phyloP scores from a whole-genome alignment of 2,329 filamentous ascomycete species.

The Aspergillus quadricinctus region DNA sequence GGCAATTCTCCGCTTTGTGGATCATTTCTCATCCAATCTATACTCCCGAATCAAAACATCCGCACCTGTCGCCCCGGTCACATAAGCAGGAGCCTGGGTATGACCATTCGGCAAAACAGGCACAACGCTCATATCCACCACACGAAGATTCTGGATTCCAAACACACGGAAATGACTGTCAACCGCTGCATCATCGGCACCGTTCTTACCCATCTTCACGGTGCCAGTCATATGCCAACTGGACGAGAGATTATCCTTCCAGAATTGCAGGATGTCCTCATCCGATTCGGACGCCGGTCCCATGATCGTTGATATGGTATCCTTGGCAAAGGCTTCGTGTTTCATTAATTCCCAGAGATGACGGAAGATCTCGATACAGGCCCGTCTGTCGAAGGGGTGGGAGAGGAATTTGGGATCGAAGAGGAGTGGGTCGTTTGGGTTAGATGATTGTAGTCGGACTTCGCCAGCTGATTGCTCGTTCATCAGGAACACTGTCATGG shows the following conservation, averaged over 20 bases:
- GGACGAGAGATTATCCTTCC: constrained; percentile 41
- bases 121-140: constrained; percentile 44
- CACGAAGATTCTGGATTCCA: constrained; percentile 36
- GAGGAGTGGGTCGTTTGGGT: constrained; percentile 48
- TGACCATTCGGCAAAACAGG: constrained; percentile 46
- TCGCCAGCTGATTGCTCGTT: constrained; percentile 53
- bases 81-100: constrained; percentile 52
- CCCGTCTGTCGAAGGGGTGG: constrained; percentile 50
- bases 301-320: constrained; percentile 40
- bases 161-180: constrained; percentile 41
- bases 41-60: constrained; percentile 49
- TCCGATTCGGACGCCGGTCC: constrained; percentile 48
- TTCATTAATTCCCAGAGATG: constrained; percentile 41
- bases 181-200: constrained; percentile 44
- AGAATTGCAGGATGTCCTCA: constrained; percentile 50
- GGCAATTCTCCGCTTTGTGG: no score
- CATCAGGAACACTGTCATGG: constrained; percentile 46
- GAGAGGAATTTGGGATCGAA: constrained; percentile 52
- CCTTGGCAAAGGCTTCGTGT: constrained; percentile 44
- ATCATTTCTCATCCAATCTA: background rate
- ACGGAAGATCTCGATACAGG: constrained; percentile 48
- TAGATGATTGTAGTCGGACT: constrained; percentile 50
- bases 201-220: constrained; percentile 51
- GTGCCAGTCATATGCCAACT: constrained; percentile 57
- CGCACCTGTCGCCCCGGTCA: constrained; percentile 49